Percentiles rank a stretch among this genome's conserved stretches.
Conservation (phyloP, 768 basidiomycete genomes). For the Russula abietina region DNA sequence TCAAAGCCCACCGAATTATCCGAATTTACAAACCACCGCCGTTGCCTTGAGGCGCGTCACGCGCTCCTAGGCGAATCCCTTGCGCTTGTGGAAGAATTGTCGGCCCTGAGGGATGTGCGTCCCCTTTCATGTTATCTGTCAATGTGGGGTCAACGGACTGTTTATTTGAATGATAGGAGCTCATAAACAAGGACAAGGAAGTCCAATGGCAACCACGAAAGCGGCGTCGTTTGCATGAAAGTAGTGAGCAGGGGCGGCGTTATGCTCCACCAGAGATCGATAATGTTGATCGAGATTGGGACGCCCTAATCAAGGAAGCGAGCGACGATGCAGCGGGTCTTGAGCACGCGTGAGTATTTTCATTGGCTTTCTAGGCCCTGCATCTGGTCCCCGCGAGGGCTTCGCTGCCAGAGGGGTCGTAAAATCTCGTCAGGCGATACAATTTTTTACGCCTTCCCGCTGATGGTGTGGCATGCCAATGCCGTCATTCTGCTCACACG, state of each 20-base stretch:
- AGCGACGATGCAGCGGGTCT: conserved; percentile 20
- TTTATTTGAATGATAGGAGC: conserved; percentile 12
- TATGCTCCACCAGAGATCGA: conserved; percentile 19
- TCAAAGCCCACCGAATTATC: conserved; percentile 34
- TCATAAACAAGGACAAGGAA: conserved; percentile 12
- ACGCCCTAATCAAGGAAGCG: conserved; percentile 17
- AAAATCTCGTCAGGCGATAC: not conserved
- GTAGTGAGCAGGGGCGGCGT: conserved; percentile 14
- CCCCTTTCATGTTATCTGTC: conserved; percentile 12
- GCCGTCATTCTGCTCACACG: conserved; percentile 14
- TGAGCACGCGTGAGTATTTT: conserved; percentile 24
- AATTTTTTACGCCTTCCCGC: conserved; percentile 29
- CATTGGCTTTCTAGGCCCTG: conserved; percentile 30
- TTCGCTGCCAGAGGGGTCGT: not conserved
- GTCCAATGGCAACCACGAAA: conserved; percentile 21
- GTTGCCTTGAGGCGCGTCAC: conserved; percentile 42
- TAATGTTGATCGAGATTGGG: conserved; percentile 24
- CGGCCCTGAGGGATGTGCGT: conserved; percentile 60
- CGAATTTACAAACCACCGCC: conserved; percentile 30
- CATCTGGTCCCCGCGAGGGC: conserved; percentile 1
- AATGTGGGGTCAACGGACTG: conserved; percentile 6
- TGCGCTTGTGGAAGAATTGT: conserved; percentile 59
- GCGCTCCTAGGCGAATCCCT: conserved; percentile 57
- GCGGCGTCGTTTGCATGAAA: conserved; percentile 21
- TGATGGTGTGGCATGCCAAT: not conserved